Evolutionary conservation across 306 rosid genomes (phyloP), one percentile per base, ranked within the genome.

Genomic region (Trifolium repens): DNA sequence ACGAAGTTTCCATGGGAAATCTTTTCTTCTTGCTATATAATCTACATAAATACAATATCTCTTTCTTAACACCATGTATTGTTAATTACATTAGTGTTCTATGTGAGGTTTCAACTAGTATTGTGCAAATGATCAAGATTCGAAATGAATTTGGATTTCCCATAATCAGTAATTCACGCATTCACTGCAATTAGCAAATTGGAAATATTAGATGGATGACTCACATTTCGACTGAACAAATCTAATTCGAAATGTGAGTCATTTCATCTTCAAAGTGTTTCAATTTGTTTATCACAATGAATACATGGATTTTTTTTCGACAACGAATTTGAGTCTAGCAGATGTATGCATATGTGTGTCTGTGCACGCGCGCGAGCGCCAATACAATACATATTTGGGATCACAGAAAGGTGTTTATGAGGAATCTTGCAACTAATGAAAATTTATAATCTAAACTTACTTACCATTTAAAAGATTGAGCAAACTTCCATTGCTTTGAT

Each of bases 401-500:
- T n/a, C n/a, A n/a, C n/a, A n/a, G n/a, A n/a, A n/a, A n/a, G n/a
- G n/a, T n/a, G n/a, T n/a, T n/a, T n/a, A n/a, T n/a, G n/a, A n/a
- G n/a, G n/a, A n/a, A n/a, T n/a, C n/a, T n/a, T 61, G 26, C 13
- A 73, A 37, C 65, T 8, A 60, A 9, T 50, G 8, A 78, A 82
- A 63, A 77, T 84, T 65, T 69, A 63, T 62, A 0, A 10, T 65
- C 16, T 64, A 35, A 72, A 78, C 83, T 78, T 79, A 88, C 84
- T 79, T 81, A 88, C 96, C 86, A 58, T 89, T 75, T n/a, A 91
- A 81, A 42, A 88, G 89, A 84, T 84, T 87, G 55, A 89, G 89
- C 63, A 93, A 76, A 81, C 91, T 89, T 67, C 98, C 91, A 79
- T 84, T 88, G 88, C 77, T 85, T 73, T 89, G 96, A 58, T n/a